Percentiles rank a stretch among this genome's conserved stretches.
Conservation (phyloP, 2,329 filamentous ascomycete species). For the Beauveria rudraprayagi region DNA sequence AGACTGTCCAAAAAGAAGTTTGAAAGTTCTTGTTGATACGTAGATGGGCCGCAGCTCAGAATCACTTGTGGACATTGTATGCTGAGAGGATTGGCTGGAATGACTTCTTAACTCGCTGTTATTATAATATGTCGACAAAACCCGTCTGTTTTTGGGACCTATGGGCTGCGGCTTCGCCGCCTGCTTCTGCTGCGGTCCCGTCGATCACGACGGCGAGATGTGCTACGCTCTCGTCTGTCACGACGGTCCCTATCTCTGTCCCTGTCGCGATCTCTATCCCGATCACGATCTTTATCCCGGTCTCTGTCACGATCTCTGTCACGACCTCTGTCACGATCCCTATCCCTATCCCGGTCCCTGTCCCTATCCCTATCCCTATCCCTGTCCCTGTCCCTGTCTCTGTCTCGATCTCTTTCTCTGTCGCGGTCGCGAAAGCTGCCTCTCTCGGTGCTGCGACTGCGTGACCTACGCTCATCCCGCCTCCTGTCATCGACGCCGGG, state of each 20-base stretch:
- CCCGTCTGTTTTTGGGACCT: constrained; percentile 5
- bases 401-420: constrained; percentile 20
- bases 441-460: constrained; percentile 22
- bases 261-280: constrained; percentile 17
- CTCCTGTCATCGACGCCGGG: constrained; percentile 48
- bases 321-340: constrained; percentile 29
- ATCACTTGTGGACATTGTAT: too few relatives aligned
- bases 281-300: constrained; percentile 23
- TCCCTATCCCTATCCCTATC: constrained; percentile 26
- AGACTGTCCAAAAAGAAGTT: too few relatives aligned
- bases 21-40: too few relatives aligned
- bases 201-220: constrained; percentile 27
- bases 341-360: constrained; percentile 20
- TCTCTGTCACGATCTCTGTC: constrained; percentile 27
- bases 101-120: neutral
- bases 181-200: constrained; percentile 31
- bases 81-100: too few relatives aligned
- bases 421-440: constrained; percentile 24
- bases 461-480: constrained; percentile 32
- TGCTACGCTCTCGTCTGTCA: constrained; percentile 24
- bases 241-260: constrained; percentile 15
- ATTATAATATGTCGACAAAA: neutral
- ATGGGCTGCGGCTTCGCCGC: constrained; percentile 32
- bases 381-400: constrained; percentile 20
- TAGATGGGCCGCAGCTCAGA: too few relatives aligned